Evolutionary conservation across 495 filamentous ascomycete genomes (phyloP).

Genomic region (Acidiella bohemica): DNA sequence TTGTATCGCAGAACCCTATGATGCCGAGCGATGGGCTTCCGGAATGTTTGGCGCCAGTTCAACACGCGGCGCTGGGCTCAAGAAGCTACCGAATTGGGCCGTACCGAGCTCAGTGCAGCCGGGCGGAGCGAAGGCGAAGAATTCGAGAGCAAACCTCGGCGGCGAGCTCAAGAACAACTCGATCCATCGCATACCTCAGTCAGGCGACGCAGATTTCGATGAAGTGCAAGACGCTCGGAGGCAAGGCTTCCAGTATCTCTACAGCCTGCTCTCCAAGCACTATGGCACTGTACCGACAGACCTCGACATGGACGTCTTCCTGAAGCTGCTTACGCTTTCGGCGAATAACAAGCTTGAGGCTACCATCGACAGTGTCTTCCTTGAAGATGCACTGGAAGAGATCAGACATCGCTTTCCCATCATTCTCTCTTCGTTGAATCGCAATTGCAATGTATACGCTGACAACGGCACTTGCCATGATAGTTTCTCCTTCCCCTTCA

Average conservation of each 20-base stretch:
- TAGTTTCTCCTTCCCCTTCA: constrained; percentile 20
- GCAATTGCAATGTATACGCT: constrained; percentile 4
- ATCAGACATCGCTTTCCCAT: too few species aligned
- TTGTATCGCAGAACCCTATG: constrained; percentile 1
- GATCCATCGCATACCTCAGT: neutral
- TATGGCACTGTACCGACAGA: neutral
- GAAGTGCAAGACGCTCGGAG: neutral
- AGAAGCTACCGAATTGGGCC: neutral
- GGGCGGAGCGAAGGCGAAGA: too few species aligned
- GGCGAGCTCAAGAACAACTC: neutral
- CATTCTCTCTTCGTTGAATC: neutral
- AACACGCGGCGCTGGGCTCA: too few species aligned
- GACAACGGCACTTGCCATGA: constrained; percentile 3
- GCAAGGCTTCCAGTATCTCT: neutral
- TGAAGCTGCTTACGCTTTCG: constrained; percentile 7
- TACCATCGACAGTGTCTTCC: constrained; percentile 1
- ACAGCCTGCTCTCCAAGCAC: neutral
- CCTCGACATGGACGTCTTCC: neutral
- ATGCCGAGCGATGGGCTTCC: neutral
- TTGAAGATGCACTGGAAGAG: too few species aligned
- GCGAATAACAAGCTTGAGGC: constrained; percentile 12
- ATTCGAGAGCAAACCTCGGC: too few species aligned
- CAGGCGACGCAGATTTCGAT: neutral
- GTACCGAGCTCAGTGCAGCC: constrained; percentile 3
- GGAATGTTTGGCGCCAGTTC: neutral